Base-by-base conservation (phyloP, 2,329 filamentous ascomycete species). In the Tolypocladium capitatum region DNA sequence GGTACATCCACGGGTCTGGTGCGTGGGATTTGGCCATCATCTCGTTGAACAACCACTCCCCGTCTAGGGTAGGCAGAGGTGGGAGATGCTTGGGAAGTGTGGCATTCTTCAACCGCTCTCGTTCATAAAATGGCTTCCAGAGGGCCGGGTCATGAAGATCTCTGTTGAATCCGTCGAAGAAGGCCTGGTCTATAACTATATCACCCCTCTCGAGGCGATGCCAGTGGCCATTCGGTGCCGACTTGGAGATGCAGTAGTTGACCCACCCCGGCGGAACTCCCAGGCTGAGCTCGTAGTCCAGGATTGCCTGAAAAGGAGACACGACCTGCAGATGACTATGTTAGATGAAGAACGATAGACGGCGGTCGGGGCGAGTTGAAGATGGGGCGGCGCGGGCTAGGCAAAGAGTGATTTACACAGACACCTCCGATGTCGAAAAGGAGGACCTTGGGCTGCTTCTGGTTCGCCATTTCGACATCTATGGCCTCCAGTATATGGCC, bases 341-440 rank as follows among this genome's bases (percentile, higher is more conserved):
- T 24, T 36, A 33, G 16, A 2, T 21, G 27, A 16, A 35, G 31
- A 3, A 24, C 27, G 21, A n/a, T n/a, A 30, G 18, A 20, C n/a
- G n/a, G n/a, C n/a, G n/a, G n/a, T n/a, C n/a, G n/a, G n/a, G n/a
- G n/a, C n/a, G n/a, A n/a, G n/a, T n/a, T n/a, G n/a, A n/a, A n/a
- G n/a, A n/a, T n/a, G n/a, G 24, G 21, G 4, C n/a, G 16, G 16
- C 14, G 20, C 28, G 21, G 35, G 21, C 16, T 45, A n/a, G 31
- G 33, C 40, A 5, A 9, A 6, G n/a, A 42, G 40, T 46, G 51
- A 81, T 87, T 74, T 83, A 95, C 91, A 74, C 88, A 94, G 56
- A 98, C 92, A 52, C 92, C 92, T 35, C 92, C 92, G 56, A 98
- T 92, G 67, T 98, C 92, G 64, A 97, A 97, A 21, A 98, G 73